These are phyloP conservation scores for Pseudofabraea citricarpa DNA, from an alignment of 2,329 filamentous ascomycete species.

Conservation along the genomic window DNA sequence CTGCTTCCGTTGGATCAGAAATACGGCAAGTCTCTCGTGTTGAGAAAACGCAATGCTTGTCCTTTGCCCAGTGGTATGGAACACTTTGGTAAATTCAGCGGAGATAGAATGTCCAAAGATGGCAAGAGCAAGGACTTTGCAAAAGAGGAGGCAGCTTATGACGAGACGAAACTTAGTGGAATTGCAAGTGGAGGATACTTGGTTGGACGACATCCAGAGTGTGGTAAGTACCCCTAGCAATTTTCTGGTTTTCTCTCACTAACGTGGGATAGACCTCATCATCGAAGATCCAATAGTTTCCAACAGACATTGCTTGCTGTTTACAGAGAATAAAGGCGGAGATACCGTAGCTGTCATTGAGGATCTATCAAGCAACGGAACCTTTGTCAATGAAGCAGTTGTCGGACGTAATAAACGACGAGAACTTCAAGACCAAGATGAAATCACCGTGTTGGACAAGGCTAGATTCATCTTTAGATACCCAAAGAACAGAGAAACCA, in stretches of 20 bases:
- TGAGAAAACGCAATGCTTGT: conserved; percentile 71
- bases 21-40: conserved; percentile 64
- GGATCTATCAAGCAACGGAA: conserved; percentile 93
- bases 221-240: conserved; percentile 53
- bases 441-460: conserved; percentile 80
- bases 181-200: conserved; percentile 78
- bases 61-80: conserved; percentile 48
- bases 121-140: conserved; percentile 41
- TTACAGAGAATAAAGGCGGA: conserved; percentile 53
- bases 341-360: conserved; percentile 73
- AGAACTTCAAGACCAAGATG: conserved; percentile 83
- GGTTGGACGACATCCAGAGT: conserved; percentile 89
- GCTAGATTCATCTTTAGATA: conserved; percentile 91
- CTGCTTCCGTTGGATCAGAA: conserved; percentile 74
- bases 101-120: conserved; percentile 34
- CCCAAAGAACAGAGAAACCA: conserved; percentile 68
- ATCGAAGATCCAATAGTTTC: conserved; percentile 78
- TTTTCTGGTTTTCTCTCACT: no score
- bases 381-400: conserved; percentile 88
- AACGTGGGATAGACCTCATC: conserved; percentile 54
- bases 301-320: conserved; percentile 74
- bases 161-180: conserved; percentile 55
- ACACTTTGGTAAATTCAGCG: conserved; percentile 31
- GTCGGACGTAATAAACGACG: conserved; percentile 89
- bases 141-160: conserved; percentile 55